A percentile compares a stretch with the other conserved stretches of the same genome.
Evolutionary conservation across 192 early-diverging fungal species (phyloP).

Genomic region (Entomortierella beljakovae): DNA sequence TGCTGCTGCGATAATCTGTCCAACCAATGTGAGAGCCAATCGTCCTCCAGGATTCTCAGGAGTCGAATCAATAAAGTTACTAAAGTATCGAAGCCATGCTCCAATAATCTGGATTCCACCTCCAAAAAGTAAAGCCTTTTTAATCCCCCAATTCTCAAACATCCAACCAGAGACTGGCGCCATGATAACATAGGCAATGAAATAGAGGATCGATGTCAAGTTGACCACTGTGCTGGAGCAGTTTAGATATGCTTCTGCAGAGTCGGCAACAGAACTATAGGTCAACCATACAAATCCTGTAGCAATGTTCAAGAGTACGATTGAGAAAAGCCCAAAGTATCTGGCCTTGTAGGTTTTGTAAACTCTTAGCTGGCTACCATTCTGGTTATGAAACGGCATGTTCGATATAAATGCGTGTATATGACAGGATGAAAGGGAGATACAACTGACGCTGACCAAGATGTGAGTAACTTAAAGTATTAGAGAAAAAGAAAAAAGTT

Average conservation of each 20-base stretch:
- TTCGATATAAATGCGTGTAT: neutral
- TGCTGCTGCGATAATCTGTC: constrained; percentile 57
- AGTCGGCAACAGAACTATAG: constrained; percentile 53
- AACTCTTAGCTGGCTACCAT: neutral
- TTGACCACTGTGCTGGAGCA: constrained; percentile 33
- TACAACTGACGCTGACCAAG: too few species aligned
- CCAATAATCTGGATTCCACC: constrained; percentile 48
- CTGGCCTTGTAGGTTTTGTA: constrained; percentile 53
- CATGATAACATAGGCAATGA: constrained; percentile 54
- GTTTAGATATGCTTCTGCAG: constrained; percentile 39
- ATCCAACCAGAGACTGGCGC: constrained; percentile 53
- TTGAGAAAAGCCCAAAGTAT: constrained; percentile 54
- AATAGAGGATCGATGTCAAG: constrained; percentile 53
- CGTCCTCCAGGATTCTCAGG: constrained; percentile 24
- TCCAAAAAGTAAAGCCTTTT: constrained; percentile 50
- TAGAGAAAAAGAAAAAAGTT: too few species aligned
- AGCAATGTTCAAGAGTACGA: constrained; percentile 57
- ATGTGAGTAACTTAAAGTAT: too few species aligned
- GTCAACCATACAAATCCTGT: constrained; percentile 57
- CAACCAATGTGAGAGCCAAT: constrained; percentile 52
- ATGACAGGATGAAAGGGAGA: too few species aligned
- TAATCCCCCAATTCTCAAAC: constrained; percentile 52
- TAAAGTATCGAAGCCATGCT: constrained; percentile 57
- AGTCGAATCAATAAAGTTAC: constrained; percentile 36
- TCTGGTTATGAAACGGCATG: neutral